These are phyloP conservation scores for Westerdykella aurantiaca DNA, from an alignment of 2,329 filamentous ascomycete species.

Conservation along the genomic window DNA sequence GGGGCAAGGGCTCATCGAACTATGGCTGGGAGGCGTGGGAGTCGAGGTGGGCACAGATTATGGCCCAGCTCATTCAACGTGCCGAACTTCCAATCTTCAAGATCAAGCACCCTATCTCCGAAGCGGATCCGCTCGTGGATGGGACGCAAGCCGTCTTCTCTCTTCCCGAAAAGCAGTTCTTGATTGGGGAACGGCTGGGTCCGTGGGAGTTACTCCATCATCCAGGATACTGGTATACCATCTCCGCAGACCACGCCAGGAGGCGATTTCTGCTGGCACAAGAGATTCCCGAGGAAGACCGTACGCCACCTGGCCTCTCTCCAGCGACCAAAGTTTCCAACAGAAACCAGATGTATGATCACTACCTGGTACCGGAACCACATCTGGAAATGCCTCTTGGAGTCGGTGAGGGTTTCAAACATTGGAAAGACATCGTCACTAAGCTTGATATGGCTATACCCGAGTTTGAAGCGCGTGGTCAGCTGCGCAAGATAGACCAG, in stretches of 20 bases:
- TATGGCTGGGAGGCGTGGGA: conserved; percentile 97
- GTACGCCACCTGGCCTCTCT: conserved; percentile 50
- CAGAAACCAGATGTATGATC: conserved; percentile 52
- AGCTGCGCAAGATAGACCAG: conserved; percentile 51
- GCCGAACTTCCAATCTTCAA: conserved; percentile 46
- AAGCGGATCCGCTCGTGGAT: conserved; percentile 23
- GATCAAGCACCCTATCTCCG: conserved; percentile 15
- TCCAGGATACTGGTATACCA: conserved; percentile 56
- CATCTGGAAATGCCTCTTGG: conserved; percentile 49
- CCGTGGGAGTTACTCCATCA: conserved; percentile 58
- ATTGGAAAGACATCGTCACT: conserved; percentile 46
- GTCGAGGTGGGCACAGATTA: conserved; percentile 60
- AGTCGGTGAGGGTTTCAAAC: conserved; percentile 43
- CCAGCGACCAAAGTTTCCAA: conserved; percentile 51
- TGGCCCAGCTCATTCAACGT: conserved; percentile 55
- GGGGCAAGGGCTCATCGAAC: conserved; percentile 77
- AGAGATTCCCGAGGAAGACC: conserved; percentile 56
- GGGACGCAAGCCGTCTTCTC: conserved; percentile 39
- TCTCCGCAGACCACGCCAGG: conserved; percentile 49
- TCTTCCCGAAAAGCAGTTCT: conserved; percentile 47
- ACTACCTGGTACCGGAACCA: conserved; percentile 55
- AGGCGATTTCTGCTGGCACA: conserved; percentile 47
- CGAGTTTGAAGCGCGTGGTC: conserved; percentile 49
- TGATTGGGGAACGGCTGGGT: conserved; percentile 45
- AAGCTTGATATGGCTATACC: conserved; percentile 44